Percentiles rank a stretch among this genome's conserved stretches.
These are phyloP conservation scores for Eimeria necatrix DNA, from an alignment of 169 alveolate species.

Conservation along the genomic window DNA sequence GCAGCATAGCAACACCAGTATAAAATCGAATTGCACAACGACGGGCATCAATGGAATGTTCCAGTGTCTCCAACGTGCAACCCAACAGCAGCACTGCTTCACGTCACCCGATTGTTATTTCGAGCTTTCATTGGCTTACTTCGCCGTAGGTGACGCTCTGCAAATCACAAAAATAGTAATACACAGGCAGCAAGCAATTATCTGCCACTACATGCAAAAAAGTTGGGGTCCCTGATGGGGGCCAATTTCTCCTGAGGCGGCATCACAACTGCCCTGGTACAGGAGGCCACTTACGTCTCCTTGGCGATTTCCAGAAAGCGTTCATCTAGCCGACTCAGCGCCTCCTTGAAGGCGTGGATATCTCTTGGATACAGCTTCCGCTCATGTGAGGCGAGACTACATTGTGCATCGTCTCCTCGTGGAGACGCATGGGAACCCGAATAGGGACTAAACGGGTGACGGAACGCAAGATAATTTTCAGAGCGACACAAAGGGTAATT, in stretches of 20 bases:
- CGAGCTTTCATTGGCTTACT: neutral
- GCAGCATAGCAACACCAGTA: no score
- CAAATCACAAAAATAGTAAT: neutral
- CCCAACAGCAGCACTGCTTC: neutral
- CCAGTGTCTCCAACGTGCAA: neutral
- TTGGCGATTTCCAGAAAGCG: conserved; percentile 47
- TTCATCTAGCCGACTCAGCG: conserved; percentile 38
- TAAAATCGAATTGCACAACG: no score
- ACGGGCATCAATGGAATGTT: no score
- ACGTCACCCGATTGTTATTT: neutral
- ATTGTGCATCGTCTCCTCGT: neutral
- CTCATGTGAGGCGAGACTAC: no score
- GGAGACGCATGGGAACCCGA: neutral
- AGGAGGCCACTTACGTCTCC: conserved; percentile 39
- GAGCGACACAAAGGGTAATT: no score
- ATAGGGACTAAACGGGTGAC: no score
- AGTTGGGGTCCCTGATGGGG: neutral
- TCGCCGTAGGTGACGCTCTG: conserved; percentile 59
- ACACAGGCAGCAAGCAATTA: neutral
- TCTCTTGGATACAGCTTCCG: neutral
- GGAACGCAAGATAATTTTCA: no score
- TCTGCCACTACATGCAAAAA: neutral
- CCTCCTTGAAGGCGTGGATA: conserved; percentile 46
- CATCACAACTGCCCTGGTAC: neutral
- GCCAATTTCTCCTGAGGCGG: neutral